Base-by-base conservation (phyloP, 2,329 filamentous ascomycete genomes). In the Fusarium tricinctum region DNA sequence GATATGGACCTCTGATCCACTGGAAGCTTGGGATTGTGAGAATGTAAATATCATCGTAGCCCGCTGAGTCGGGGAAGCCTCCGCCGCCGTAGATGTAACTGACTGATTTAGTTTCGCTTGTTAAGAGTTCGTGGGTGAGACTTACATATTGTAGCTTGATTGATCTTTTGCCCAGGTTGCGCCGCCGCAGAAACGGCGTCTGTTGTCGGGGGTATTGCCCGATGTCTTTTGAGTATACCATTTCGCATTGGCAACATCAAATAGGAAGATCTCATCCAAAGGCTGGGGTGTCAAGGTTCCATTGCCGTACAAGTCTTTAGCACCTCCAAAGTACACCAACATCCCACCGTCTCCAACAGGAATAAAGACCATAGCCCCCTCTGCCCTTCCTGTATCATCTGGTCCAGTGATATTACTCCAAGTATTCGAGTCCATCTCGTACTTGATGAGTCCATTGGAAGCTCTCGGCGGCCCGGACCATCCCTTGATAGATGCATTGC, bases 21-120 rank as follows among this genome's bases (percentile, higher is more conserved):
- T 50, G 43, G 17, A 60, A 60, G 15, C 57, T 60, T 19, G 43
- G 43, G 10, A 60, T 48, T 8, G 57, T 60, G 15, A 60, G 57
- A 10, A 60, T 60, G 23, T 58, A 60, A 5, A 60, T 60, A 22
- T 60, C 53, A 6, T 58, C 53, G 10, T 49, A 60, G 6, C 57
- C 57, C 33, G 13, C 35, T 30, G 35, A 43, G 5, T 30, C 28
- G 5, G 35, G 35, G 30, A 60, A 60, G 3, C 53, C 53, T 30
- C 35, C 43, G 9, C 52, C 57, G 2, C 57, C 53, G 22, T 43
- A 60, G 3, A 58, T 60, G 17, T 60, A 60, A 17, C 57, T 60
- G 12, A 14, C 3, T 10, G 0, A n/a, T 1, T 22, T 26, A 58
- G 52, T 1, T 2, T 23, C 0, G 12, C 1, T 13, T 30, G 12